These are phyloP conservation scores for Ceratocystis alfenasii DNA, from an alignment of 2,329 filamentous ascomycete genomes.

Conservation along the genomic window DNA sequence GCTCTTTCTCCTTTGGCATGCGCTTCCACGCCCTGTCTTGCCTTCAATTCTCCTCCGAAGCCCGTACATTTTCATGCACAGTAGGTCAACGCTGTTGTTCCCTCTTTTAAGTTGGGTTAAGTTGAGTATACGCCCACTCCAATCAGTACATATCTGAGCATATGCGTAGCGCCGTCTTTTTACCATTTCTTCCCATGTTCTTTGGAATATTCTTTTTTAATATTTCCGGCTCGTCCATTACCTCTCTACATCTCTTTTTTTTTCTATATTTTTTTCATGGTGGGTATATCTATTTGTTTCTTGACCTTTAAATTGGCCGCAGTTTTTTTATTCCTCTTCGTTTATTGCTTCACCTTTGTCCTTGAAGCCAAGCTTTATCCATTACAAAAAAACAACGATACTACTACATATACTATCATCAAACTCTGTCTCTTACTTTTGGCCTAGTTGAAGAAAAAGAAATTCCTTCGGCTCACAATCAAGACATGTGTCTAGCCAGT, in stretches of 20 bases:
- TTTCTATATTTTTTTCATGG: background rate
- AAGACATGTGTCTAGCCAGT: conserved; percentile 1
- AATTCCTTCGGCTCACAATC: conserved; percentile 3
- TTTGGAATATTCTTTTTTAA: conserved; percentile 14
- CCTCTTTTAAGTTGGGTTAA: background rate
- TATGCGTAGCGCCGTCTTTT: conserved; percentile 9
- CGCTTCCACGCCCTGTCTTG: background rate
- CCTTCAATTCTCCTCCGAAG: background rate
- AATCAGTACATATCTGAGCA: conserved; percentile 1
- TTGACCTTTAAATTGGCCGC: background rate
- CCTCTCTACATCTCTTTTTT: background rate
- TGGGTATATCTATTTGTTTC: conserved; percentile 8
- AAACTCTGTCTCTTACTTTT: background rate
- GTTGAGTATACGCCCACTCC: background rate
- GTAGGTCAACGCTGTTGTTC: background rate
- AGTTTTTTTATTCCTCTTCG: background rate
- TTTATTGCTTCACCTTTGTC: background rate
- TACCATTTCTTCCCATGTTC: background rate
- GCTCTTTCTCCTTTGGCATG: background rate
- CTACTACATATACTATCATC: no score
- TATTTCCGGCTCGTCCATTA: background rate
- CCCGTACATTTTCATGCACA: conserved; percentile 7
- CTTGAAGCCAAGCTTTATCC: background rate
- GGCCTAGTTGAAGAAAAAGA: background rate
- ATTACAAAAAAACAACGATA: background rate